These are phyloP conservation scores for Mycena belliarum DNA, from an alignment of 768 basidiomycete genomes.

Conservation along the genomic window DNA sequence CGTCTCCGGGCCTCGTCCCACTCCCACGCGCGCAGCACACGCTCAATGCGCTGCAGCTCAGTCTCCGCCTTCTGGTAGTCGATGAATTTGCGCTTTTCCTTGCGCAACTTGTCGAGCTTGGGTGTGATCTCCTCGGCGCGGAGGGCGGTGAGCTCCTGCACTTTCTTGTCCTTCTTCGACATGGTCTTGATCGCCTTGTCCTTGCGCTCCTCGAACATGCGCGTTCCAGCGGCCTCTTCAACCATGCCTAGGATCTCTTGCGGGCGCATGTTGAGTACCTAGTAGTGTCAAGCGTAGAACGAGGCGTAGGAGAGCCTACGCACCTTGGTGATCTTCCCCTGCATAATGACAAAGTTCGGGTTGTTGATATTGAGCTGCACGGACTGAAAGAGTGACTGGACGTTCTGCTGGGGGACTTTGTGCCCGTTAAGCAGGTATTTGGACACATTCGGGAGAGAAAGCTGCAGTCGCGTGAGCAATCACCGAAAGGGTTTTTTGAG, in stretches of 20 bases:
- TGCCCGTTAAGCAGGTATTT: constrained; percentile 98
- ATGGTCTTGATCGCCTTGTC: constrained; percentile 96
- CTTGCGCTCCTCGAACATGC: constrained; percentile 99
- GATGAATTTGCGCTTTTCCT: constrained; percentile 86
- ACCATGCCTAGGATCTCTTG: constrained; percentile 98
- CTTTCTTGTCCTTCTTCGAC: constrained; percentile 94
- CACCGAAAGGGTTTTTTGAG: background rate
- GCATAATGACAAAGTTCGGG: constrained; percentile 99
- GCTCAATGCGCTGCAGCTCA: constrained; percentile 84
- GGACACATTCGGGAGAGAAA: constrained; percentile 88
- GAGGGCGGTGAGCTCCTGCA: constrained; percentile 81
- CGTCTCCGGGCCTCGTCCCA: constrained; percentile 68
- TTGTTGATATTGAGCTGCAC: constrained; percentile 99
- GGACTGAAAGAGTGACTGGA: constrained; percentile 93
- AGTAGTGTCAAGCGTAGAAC: too few species aligned
- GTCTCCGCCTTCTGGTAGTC: constrained; percentile 87
- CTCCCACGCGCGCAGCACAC: constrained; percentile 84
- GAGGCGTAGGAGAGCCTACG: too few species aligned
- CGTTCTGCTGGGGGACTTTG: constrained; percentile 79
- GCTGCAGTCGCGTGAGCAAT: constrained; percentile 44
- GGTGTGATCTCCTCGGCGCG: constrained; percentile 91
- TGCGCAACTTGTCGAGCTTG: constrained; percentile 87
- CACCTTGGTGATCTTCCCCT: constrained; percentile 98
- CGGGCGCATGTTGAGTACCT: constrained; percentile 97
- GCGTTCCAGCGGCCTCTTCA: constrained; percentile 96